Base-by-base conservation (phyloP, 2,329 filamentous ascomycete species). In the Cryoendolithus antarcticus region DNA sequence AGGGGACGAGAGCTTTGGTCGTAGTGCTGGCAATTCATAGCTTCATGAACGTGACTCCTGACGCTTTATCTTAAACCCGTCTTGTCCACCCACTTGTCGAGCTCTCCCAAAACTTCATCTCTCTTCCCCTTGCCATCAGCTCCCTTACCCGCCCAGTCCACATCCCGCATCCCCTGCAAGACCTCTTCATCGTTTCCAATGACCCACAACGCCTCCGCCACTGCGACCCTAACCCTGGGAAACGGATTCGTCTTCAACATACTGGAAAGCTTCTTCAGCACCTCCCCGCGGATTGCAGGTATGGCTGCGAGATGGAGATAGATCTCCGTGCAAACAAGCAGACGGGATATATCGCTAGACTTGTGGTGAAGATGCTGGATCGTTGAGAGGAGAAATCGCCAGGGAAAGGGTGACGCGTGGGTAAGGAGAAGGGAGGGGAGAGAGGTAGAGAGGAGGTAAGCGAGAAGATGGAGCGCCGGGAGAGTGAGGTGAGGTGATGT, bases 361-460 rank as follows among this genome's bases (percentile, higher is more conserved):
- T 88, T 89, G 65, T 82, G 88, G 46, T 88, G 82, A 1, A 82
- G 73, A 59, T 80, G 86, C 53, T 93, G 85, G 3, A 81, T 74
- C 29, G 77, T 67, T 5, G 77, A 66, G 43, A 86, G 85, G 3
- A 94, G 62, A 5, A 60, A 67, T 44, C 75, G 74, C 55, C 71
- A 73, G 71, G 62, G 88, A 77, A 57, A 93, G 71, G 27, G 32
- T 2, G 42, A 40, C 4, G 24, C 24, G 6, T 27, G 24, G 24
- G 24, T 27, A 4, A 27, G 24, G 34, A n/a, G 4, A 41, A 12
- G 6, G 10, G 12, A 4, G n/a, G 11, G 4, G 5, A n/a, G 5
- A 4, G 1, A 9, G 8, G n/a, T 12, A 2, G 21, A 8, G 34
- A 70, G 61, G 4, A 96, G 62, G 51, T 91, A 93, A 0, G 79